Base-by-base conservation (phyloP, 176 grass and related monocot species). In the Elaeis guineensis region DNA sequence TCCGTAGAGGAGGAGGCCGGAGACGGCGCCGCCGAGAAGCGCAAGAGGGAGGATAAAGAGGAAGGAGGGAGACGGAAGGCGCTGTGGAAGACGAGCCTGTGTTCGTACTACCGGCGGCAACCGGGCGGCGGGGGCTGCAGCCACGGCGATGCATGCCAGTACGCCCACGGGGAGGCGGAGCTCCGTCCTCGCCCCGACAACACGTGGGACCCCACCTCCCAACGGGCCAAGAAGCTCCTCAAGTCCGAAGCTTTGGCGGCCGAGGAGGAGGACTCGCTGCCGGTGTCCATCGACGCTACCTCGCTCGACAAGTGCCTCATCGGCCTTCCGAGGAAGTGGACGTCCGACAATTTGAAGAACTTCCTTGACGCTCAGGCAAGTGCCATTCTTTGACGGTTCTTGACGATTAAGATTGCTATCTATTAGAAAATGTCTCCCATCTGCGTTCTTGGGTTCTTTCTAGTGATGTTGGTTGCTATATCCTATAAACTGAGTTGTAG, bases 71-170 rank as follows among this genome's bases (percentile, higher is more conserved):
- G 23, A 24, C 60, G 52, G 58, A 77, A 83, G 25, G 73, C 66
- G 22, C 80, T 83, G 58, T 92, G 87, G 79, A 98, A 89, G 81
- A 98, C 93, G 62, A 98, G 84, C 69, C 73, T 92, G 26, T 98
- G 93, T 71, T 98, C 93, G 53, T 98, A 49, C 72, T 98, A 76
- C 66, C 73, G 84, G 17, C 69, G 73, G 12, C 70, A 75, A 16
- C 62, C 57, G 25, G 78, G 65, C 50, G 29, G 58, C 11, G 77
- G 64, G 6, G 66, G 67, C 4, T 98, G 93, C 74, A 98, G 76
- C 77, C 93, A 98, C 55, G 87, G 93, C 8, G 81, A 77, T 3
- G 61, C 72, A 26, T 98, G 93, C 72, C 81, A 81, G 17, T 98
- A 92, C 48, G 93, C 87, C 24, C 93, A 98, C 65, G 66, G 87